Percentiles rank a stretch among this genome's conserved stretches.
Evolutionary conservation across 306 rosid genomes (phyloP).

Genomic region (Fragaria iinumae): DNA sequence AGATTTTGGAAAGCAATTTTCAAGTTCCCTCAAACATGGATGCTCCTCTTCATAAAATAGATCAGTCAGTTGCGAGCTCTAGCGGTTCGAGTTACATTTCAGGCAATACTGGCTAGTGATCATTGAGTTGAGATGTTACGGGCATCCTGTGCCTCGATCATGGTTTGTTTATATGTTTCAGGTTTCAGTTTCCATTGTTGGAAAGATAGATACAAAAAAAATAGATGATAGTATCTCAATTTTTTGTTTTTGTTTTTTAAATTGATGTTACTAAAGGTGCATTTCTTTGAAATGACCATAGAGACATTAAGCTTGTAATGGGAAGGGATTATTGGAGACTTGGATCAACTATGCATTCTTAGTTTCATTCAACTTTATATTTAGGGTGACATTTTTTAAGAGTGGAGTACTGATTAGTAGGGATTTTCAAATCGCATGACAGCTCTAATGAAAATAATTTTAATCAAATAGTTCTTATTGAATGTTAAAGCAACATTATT

Average conservation of each 20-base stretch:
- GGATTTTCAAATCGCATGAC: neutral
- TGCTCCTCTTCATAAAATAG: neutral
- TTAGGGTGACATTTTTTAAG: no score
- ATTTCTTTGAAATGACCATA: neutral
- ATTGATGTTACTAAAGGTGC: neutral
- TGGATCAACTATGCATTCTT: neutral
- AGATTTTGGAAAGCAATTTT: slow-evolving; percentile 23
- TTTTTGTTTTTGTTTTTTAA: neutral
- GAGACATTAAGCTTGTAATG: neutral
- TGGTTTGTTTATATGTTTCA: neutral
- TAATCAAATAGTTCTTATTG: neutral
- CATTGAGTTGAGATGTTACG: neutral
- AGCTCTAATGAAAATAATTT: neutral
- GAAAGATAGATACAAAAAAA: neutral
- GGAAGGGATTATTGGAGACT: neutral
- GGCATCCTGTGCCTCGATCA: neutral
- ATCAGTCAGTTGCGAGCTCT: neutral
- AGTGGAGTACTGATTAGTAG: neutral
- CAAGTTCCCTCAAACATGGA: slow-evolving; percentile 11
- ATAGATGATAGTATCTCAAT: neutral
- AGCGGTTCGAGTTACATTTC: slow-evolving; percentile 1
- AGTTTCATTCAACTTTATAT: neutral
- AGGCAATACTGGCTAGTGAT: neutral
- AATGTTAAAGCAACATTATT: neutral
- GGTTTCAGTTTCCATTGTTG: neutral